These are phyloP conservation scores for Plasmodium malariae DNA, from an alignment of 169 alveolate species.

Conservation along the genomic window DNA sequence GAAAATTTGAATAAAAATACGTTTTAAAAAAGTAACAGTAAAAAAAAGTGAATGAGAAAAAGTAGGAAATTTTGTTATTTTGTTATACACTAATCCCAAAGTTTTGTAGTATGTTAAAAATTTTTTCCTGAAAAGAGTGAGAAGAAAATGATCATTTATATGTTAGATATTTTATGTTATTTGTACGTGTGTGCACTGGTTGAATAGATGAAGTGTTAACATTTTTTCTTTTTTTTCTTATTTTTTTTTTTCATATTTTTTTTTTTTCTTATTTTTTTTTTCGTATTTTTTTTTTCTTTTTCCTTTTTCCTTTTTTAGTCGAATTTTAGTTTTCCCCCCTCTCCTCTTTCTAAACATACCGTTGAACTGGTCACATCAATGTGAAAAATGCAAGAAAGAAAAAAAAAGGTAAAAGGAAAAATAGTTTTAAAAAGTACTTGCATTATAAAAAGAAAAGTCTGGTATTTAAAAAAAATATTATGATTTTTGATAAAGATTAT, in stretches of 20 bases:
- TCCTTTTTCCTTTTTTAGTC: too few relatives aligned
- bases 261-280: not conserved
- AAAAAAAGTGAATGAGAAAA: not conserved
- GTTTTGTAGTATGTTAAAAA: slow-evolving; percentile 22
- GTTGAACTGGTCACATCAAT: slow-evolving; percentile 37
- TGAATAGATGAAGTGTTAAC: not conserved
- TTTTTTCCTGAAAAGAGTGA: slow-evolving; percentile 44
- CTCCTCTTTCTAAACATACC: slow-evolving; percentile 1
- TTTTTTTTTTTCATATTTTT: not conserved
- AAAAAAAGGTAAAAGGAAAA: slow-evolving; percentile 60
- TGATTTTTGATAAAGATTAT: slow-evolving; percentile 29
- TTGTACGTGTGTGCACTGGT: too few relatives aligned
- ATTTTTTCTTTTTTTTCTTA: not conserved
- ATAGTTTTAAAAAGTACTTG: slow-evolving; percentile 32
- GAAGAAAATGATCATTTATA: not conserved
- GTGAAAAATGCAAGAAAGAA: slow-evolving; percentile 47
- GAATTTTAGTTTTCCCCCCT: not conserved
- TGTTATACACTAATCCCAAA: slow-evolving; percentile 11
- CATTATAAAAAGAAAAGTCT: slow-evolving; percentile 22
- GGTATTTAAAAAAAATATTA: slow-evolving; percentile 38
- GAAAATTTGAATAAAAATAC: too few relatives aligned
- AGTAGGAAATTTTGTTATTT: not conserved
- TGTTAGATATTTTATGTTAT: too few relatives aligned
- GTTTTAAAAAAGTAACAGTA: not conserved
- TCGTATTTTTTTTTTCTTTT: not conserved